A percentile compares a stretch with the other conserved stretches of the same genome.
These are phyloP conservation scores for Anaeromyces robustus DNA, from an alignment of 192 early-diverging fungal species.

Conservation along the genomic window DNA sequence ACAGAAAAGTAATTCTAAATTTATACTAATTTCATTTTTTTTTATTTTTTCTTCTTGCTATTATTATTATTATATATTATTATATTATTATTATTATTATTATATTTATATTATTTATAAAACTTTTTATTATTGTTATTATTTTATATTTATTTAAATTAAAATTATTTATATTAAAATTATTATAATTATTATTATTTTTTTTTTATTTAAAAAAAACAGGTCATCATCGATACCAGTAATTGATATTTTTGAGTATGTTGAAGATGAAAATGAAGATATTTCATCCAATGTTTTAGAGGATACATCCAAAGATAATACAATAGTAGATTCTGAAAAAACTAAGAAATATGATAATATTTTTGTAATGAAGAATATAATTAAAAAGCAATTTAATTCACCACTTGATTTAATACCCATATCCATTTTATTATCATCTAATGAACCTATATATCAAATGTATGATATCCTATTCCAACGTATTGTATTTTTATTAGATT, in stretches of 20 bases:
- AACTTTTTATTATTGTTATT: no score
- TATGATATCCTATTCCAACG: not conserved
- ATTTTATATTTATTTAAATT: no score
- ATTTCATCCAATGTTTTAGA: not conserved
- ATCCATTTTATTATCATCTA: not conserved
- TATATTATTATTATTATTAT: no score
- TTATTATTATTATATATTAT: no score
- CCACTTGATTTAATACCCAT: not conserved
- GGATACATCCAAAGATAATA: not conserved
- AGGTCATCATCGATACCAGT: not conserved
- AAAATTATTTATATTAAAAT: no score
- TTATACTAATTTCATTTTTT: no score
- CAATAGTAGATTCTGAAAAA: not conserved
- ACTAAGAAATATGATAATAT: not conserved
- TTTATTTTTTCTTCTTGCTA: not conserved
- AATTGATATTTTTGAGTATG: not conserved
- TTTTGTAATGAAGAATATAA: not conserved
- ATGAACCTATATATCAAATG: not conserved
- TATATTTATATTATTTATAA: no score
- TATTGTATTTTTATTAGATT: not conserved
- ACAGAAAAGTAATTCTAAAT: not conserved
- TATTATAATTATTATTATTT: no score
- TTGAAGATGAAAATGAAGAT: not conserved
- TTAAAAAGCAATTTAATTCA: not conserved
- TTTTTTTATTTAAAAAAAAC: not conserved